Conservation (phyloP, 2,329 filamentous ascomycete species). For the Fusarium sp. region DNA sequence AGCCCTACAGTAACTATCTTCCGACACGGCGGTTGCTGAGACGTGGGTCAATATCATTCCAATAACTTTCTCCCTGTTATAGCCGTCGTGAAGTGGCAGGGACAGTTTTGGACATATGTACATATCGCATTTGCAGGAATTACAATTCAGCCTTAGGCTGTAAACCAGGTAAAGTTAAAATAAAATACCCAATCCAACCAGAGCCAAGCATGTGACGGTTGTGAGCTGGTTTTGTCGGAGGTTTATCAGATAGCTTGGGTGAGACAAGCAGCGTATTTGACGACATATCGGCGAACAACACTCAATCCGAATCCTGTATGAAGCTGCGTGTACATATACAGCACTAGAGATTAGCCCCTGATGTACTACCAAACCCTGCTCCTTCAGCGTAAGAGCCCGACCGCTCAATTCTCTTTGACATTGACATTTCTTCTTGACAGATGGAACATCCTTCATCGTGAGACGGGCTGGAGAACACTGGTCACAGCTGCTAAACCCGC, state of each 20-base stretch:
- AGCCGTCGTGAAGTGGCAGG: not conserved
- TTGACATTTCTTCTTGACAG: constrained; percentile 1
- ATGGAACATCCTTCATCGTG: constrained; percentile 7
- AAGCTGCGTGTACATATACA: not conserved
- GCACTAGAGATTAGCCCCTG: constrained; percentile 7
- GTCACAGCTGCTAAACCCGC: constrained; percentile 16
- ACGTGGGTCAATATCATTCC: constrained; percentile 36
- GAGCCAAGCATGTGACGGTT: not conserved
- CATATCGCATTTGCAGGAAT: not conserved
- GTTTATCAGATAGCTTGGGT: not conserved
- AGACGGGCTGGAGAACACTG: not conserved
- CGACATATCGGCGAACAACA: not conserved
- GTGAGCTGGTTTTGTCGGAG: not conserved
- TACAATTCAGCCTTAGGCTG: not conserved
- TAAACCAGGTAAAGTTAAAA: constrained; percentile 2
- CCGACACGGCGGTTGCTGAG: constrained; percentile 8
- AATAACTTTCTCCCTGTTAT: constrained; percentile 18
- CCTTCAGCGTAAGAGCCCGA: not conserved
- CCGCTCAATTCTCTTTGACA: not conserved
- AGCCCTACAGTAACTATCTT: not conserved
- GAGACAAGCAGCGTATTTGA: not conserved
- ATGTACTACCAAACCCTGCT: constrained; percentile 18
- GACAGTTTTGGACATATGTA: not conserved
- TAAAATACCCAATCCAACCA: not conserved
- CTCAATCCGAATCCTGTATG: not conserved